Conservation (phyloP, 2,329 filamentous ascomycete species). For the Colletotrichum agaves region DNA sequence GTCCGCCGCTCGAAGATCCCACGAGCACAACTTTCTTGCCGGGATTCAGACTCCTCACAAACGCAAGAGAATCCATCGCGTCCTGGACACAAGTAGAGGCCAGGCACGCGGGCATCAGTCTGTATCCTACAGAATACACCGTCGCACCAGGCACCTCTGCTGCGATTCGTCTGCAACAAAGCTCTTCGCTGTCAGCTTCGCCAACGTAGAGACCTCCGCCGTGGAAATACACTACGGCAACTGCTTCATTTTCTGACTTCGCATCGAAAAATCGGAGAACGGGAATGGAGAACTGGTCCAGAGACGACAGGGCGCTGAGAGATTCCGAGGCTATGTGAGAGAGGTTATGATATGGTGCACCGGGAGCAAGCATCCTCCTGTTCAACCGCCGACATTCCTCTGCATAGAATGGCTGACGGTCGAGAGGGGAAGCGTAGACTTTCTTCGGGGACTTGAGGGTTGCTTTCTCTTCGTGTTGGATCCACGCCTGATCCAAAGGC, state of each 20-base stretch:
- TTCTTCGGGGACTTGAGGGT: slow-evolving; percentile 44
- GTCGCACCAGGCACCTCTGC: slow-evolving; percentile 44
- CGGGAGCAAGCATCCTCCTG: slow-evolving; percentile 48
- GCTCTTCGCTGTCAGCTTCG: slow-evolving; percentile 60
- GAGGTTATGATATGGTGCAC: slow-evolving; percentile 50
- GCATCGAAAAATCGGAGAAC: slow-evolving; percentile 47
- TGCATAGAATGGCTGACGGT: slow-evolving; percentile 54
- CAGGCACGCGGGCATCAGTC: slow-evolving; percentile 53
- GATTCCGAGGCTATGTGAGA: slow-evolving; percentile 45
- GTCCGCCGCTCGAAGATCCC: slow-evolving; percentile 60
- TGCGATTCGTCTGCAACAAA: slow-evolving; percentile 56
- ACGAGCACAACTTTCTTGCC: slow-evolving; percentile 47
- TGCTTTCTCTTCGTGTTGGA: slow-evolving; percentile 49
- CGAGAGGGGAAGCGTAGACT: slow-evolving; percentile 42
- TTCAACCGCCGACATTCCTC: slow-evolving; percentile 52
- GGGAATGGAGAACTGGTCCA: slow-evolving; percentile 49
- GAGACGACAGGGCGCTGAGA: slow-evolving; percentile 46
- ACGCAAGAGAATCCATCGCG: slow-evolving; percentile 50
- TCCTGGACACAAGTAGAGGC: slow-evolving; percentile 55
- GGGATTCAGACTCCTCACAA: slow-evolving; percentile 38
- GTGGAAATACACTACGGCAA: slow-evolving; percentile 58
- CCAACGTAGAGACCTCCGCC: slow-evolving; percentile 60
- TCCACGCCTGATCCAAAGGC: slow-evolving; percentile 53
- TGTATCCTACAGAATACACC: slow-evolving; percentile 59
- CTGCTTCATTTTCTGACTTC: slow-evolving; percentile 32